Percentiles rank a stretch among this genome's conserved stretches.
phyloP scores from a whole-genome alignment of 2,329 filamentous ascomycete species.

The Onygenales sp. region DNA sequence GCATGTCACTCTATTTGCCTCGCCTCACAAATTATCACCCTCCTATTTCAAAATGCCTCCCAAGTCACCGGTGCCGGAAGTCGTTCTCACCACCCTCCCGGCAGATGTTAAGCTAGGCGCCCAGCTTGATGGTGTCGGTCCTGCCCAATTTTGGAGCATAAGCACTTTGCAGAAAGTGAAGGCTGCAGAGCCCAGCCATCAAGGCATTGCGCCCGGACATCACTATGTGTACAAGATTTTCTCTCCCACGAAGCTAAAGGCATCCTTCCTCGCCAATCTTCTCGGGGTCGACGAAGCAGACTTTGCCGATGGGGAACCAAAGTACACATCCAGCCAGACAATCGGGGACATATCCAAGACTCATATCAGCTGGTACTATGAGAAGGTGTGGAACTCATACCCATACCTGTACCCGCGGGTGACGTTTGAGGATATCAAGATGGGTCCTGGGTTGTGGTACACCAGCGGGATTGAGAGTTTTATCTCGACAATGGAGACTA shows the following conservation, averaged over 20 bases:
- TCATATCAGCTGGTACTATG: constrained; percentile 64
- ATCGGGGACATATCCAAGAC: constrained; percentile 27
- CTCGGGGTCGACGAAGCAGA: constrained; percentile 33
- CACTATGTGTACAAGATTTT: constrained; percentile 62
- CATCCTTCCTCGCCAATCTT: constrained; percentile 39
- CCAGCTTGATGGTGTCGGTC: constrained; percentile 51
- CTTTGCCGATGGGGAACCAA: constrained; percentile 12
- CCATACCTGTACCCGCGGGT: constrained; percentile 75
- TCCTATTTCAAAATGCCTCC: constrained; percentile 58
- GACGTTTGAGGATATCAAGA: constrained; percentile 71
- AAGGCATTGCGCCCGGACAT: constrained; percentile 11
- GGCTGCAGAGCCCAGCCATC: constrained; percentile 41
- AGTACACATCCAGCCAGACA: constrained; percentile 8
- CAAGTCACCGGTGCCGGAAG: constrained; percentile 52
- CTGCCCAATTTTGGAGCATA: constrained; percentile 74
- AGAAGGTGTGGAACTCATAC: constrained; percentile 74
- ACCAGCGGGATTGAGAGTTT: constrained; percentile 74
- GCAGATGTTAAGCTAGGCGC: constrained; percentile 35
- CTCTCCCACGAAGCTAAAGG: constrained; percentile 42
- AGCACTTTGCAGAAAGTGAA: constrained; percentile 58
- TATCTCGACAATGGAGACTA: constrained; percentile 97
- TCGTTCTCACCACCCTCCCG: constrained; percentile 73
- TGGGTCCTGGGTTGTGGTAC: constrained; percentile 48
- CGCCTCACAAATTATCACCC: constrained; percentile 61
- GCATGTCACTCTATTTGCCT: constrained; percentile 83